These are phyloP conservation scores for Geranium rotundifolium DNA, from an alignment of 345 rosid species.

Conservation along the genomic window DNA sequence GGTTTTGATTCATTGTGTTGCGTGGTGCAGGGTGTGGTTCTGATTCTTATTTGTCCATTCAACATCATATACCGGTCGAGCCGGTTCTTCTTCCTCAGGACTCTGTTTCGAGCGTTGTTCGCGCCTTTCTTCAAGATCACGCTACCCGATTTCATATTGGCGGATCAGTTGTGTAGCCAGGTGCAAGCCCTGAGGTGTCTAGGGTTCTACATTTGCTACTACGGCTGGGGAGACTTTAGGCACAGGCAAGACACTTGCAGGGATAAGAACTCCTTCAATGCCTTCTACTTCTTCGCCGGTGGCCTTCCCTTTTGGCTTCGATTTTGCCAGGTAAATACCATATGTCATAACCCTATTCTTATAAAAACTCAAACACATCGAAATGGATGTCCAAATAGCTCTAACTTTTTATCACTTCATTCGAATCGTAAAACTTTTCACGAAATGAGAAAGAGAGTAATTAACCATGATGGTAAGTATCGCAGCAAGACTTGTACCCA, in stretches of 20 bases:
- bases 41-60: constrained; percentile 31
- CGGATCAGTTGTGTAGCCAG: background rate
- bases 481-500: too few relatives aligned
- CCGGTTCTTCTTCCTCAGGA: background rate
- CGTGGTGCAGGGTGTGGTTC: constrained; percentile 30
- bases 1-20: background rate
- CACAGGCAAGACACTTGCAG: background rate
- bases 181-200: background rate
- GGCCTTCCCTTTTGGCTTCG: background rate
- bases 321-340: background rate
- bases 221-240: background rate
- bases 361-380: too few relatives aligned
- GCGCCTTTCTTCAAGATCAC: background rate
- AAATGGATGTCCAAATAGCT: too few relatives aligned
- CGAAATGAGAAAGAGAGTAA: too few relatives aligned
- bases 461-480: too few relatives aligned
- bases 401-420: too few relatives aligned
- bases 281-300: background rate
- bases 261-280: background rate
- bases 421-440: too few relatives aligned
- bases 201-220: background rate
- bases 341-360: too few relatives aligned
- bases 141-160: background rate
- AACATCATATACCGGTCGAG: background rate
- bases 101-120: background rate